These are phyloP conservation scores for Mercurialis annua DNA, from an alignment of 345 rosid species.

Conservation along the genomic window DNA sequence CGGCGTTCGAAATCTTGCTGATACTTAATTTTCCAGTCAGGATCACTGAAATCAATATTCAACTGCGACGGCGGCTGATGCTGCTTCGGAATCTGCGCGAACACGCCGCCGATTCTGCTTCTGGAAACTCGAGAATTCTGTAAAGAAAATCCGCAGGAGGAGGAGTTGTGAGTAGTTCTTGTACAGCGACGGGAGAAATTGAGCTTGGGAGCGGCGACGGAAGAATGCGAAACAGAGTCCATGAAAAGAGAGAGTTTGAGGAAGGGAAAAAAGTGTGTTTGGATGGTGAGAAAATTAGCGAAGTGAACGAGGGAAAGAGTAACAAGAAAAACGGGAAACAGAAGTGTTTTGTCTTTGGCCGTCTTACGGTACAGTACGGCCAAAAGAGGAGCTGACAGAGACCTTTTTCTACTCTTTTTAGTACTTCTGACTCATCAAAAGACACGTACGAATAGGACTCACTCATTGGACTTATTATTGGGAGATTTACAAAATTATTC, in stretches of 20 bases:
- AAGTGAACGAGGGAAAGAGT: neutral
- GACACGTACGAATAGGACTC: no score
- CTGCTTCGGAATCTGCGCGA: constrained; percentile 19
- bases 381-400: no score
- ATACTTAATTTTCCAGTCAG: constrained; percentile 67
- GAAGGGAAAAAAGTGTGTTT: neutral
- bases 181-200: neutral
- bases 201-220: constrained; percentile 2
- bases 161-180: neutral
- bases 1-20: constrained; percentile 68
- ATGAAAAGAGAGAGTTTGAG: neutral
- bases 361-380: no score
- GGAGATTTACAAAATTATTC: no score
- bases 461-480: no score
- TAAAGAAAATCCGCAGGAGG: neutral
- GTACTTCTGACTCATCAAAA: no score
- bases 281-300: neutral
- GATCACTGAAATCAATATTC: constrained; percentile 76
- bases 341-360: no score
- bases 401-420: no score
- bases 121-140: constrained; percentile 5
- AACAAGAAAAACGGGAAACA: constrained; percentile 19
- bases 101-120: constrained; percentile 10
- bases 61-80: constrained; percentile 7
- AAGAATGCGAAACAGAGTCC: constrained; percentile 11